Evolutionary conservation across 352 stramenopile genomes (phyloP).

Genomic region (Heterotrichella gracilis): DNA sequence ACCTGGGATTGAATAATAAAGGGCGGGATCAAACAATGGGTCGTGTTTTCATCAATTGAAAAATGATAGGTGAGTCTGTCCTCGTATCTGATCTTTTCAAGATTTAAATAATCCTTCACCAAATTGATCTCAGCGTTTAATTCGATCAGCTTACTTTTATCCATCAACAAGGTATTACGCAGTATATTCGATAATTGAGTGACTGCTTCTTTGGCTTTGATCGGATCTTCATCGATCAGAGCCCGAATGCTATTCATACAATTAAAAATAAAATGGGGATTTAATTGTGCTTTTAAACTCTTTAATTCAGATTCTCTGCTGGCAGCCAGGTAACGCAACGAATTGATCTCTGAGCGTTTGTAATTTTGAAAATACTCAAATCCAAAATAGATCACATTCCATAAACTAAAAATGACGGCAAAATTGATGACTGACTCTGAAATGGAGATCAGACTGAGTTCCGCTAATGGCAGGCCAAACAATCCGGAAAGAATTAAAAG

Average conservation of each 20-base stretch:
- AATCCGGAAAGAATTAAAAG: background rate
- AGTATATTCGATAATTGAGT: background rate
- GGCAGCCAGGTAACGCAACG: background rate
- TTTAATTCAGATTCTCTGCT: background rate
- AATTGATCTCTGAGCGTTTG: background rate
- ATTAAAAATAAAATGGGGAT: conserved; percentile 9
- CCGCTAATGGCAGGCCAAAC: background rate
- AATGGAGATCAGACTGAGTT: background rate
- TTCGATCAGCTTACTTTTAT: background rate
- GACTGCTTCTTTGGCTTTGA: background rate
- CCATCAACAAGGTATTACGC: background rate
- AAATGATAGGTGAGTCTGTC: background rate
- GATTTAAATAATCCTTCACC: background rate
- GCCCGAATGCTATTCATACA: background rate
- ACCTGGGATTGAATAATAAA: background rate
- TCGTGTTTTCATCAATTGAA: background rate
- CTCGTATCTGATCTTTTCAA: background rate
- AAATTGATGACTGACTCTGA: background rate
- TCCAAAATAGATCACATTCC: background rate
- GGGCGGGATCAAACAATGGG: background rate
- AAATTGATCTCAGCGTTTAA: background rate
- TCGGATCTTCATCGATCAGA: background rate
- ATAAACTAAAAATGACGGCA: background rate
- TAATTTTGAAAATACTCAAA: conserved; percentile 3
- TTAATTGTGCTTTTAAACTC: background rate